These are phyloP conservation scores for Suhomyces maxii DNA, from an alignment of 1,139 yeast genomes.

Conservation along the genomic window DNA sequence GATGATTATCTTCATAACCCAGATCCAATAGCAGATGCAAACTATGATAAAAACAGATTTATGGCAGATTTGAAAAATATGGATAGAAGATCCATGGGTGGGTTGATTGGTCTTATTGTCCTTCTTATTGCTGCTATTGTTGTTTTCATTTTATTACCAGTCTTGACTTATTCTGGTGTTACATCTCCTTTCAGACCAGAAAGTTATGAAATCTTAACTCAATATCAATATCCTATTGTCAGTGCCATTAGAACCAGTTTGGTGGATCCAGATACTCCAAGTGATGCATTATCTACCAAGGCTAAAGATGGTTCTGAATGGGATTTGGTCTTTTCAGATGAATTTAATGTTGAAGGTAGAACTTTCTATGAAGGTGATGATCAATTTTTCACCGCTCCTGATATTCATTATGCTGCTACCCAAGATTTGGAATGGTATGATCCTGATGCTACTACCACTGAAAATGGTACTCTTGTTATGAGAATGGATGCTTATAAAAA, in stretches of 20 bases:
- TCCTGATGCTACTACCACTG: conserved; percentile 31
- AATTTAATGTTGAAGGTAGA: conserved; percentile 31
- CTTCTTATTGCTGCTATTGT: conserved; percentile 21
- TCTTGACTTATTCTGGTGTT: conserved; percentile 28
- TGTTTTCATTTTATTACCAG: conserved; percentile 29
- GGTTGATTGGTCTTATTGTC: conserved; percentile 21
- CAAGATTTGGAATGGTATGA: conserved; percentile 36
- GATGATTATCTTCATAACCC: conserved; percentile 35
- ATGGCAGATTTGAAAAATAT: conserved; percentile 24
- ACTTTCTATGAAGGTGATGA: conserved; percentile 35
- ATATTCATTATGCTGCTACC: conserved; percentile 31
- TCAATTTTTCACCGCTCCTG: conserved; percentile 31
- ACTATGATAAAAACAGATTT: conserved; percentile 29
- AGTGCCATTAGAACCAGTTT: conserved; percentile 25
- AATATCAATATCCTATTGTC: conserved; percentile 25
- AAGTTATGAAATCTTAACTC: conserved; percentile 24
- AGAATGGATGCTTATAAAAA: conserved; percentile 31
- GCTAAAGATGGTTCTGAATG: conserved; percentile 24
- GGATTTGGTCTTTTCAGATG: conserved; percentile 30
- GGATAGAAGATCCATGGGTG: conserved; percentile 26
- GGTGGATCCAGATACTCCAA: conserved; percentile 32
- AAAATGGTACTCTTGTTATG: conserved; percentile 26
- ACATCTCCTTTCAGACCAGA: conserved; percentile 17
- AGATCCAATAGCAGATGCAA: conserved; percentile 32
- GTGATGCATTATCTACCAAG: conserved; percentile 14